Evolutionary conservation across 495 filamentous ascomycete species (phyloP).

Genomic region (Pseudoneurospora amorphoporcata): DNA sequence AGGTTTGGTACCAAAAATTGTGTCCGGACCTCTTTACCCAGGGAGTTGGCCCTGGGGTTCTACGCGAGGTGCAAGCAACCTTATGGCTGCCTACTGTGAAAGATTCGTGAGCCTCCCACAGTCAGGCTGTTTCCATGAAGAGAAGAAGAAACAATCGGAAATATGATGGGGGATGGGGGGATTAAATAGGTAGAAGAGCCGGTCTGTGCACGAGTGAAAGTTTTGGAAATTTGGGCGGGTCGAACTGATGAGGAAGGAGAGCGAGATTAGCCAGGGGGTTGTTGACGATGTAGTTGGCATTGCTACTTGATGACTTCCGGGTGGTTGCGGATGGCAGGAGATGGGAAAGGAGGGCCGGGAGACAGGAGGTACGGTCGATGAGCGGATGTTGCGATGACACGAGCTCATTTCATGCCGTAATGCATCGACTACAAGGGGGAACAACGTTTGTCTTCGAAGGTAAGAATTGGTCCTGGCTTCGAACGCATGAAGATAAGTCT

Average conservation of each 20-base stretch:
- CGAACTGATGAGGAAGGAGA: not conserved
- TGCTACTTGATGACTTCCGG: not conserved
- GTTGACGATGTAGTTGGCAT: not conserved
- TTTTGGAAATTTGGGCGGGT: not conserved
- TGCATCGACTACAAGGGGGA: not conserved
- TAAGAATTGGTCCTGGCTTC: not conserved
- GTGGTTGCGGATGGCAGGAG: not conserved
- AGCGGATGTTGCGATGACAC: not conserved
- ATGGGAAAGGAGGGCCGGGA: not conserved
- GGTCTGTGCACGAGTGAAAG: not conserved
- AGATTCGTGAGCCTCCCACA: not conserved
- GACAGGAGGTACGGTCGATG: not conserved
- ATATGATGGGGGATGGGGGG: not conserved
- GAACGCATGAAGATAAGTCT: not conserved
- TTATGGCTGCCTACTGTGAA: not conserved
- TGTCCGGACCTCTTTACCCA: not conserved
- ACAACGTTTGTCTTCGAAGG: not conserved
- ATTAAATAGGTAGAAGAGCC: not conserved
- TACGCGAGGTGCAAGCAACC: not conserved
- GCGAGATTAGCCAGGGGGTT: not conserved
- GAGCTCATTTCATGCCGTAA: not conserved
- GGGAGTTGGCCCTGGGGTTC: not conserved
- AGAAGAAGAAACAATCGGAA: not conserved
- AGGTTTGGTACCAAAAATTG: not conserved
- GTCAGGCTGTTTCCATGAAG: not conserved